These are phyloP conservation scores for Lichtheimia hyalospora DNA, from an alignment of 371 early-diverging fungal species.

Conservation along the genomic window DNA sequence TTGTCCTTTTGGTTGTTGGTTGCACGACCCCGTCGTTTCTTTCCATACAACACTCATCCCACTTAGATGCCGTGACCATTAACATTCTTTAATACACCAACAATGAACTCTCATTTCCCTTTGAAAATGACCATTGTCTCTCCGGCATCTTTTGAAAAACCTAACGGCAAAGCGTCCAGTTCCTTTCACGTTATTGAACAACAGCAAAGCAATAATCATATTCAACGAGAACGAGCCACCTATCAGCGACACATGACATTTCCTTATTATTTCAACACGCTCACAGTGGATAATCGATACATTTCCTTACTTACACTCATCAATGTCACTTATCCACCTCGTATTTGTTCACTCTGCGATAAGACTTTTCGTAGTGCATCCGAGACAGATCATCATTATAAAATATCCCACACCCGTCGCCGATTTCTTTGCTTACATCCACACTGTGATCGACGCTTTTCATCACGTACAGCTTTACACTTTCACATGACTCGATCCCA, in stretches of 20 bases:
- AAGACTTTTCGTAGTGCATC: slow-evolving; percentile 1
- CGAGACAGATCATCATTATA: slow-evolving; percentile 14
- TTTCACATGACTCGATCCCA: slow-evolving; percentile 22
- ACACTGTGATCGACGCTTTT: slow-evolving; percentile 18
- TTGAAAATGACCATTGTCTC: too few relatives aligned
- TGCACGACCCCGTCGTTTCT: too few relatives aligned
- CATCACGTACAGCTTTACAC: slow-evolving; percentile 16
- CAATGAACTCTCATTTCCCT: too few relatives aligned
- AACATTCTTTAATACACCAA: too few relatives aligned
- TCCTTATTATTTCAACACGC: slow-evolving; percentile 15
- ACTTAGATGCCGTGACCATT: too few relatives aligned
- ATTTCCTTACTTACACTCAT: slow-evolving; percentile 16
- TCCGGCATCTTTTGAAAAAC: too few relatives aligned
- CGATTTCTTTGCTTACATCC: slow-evolving; percentile 21
- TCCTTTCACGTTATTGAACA: too few relatives aligned
- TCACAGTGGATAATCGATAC: slow-evolving; percentile 21
- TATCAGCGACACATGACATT: neutral
- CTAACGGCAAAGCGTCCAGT: too few relatives aligned
- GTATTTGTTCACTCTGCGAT: slow-evolving; percentile 17
- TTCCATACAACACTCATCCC: too few relatives aligned
- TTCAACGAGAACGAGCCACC: neutral
- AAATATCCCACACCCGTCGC: slow-evolving; percentile 3
- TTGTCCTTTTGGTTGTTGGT: too few relatives aligned
- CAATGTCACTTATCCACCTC: slow-evolving; percentile 20
- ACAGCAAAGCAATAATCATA: neutral